Conservation (phyloP, 2,329 filamentous ascomycete species). For the Aspergillus carbonarius region DNA sequence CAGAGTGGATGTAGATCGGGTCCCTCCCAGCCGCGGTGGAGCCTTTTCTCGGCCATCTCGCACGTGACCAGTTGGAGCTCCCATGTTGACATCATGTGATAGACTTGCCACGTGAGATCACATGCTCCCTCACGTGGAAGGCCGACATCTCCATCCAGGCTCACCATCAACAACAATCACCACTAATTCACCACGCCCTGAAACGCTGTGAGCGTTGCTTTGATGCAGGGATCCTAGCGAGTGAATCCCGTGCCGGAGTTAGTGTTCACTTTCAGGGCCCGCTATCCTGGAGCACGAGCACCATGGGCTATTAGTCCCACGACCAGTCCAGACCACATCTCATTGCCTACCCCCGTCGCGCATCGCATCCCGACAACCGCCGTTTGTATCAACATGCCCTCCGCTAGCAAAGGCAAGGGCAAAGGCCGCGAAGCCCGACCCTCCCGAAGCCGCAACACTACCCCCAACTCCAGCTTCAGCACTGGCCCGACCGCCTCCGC, state of each 20-base stretch:
- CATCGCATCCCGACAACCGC: not conserved
- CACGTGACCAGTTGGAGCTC: too few species aligned
- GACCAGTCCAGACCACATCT: not conserved
- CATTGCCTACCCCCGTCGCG: not conserved
- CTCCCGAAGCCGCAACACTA: slow-evolving; percentile 63
- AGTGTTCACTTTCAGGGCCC: not conserved
- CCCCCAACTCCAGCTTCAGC: slow-evolving; percentile 57
- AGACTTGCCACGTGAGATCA: not conserved
- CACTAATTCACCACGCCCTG: not conserved
- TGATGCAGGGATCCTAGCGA: not conserved
- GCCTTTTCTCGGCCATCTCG: too few species aligned
- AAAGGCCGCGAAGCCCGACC: slow-evolving; percentile 54
- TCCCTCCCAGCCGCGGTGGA: not conserved
- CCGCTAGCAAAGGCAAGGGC: slow-evolving; percentile 51
- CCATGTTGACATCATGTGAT: not conserved
- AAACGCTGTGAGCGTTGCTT: not conserved
- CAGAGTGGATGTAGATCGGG: not conserved
- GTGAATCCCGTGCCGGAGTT: not conserved
- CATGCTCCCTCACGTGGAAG: not conserved
- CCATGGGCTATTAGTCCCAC: slow-evolving; percentile 10
- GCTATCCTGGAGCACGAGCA: not conserved
- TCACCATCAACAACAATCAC: not conserved
- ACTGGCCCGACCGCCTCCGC: slow-evolving; percentile 42
- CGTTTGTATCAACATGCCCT: slow-evolving; percentile 37
- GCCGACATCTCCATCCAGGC: not conserved